These are phyloP conservation scores for Ascoidea rubescens DNA, from an alignment of 805 yeast species.

Conservation along the genomic window DNA sequence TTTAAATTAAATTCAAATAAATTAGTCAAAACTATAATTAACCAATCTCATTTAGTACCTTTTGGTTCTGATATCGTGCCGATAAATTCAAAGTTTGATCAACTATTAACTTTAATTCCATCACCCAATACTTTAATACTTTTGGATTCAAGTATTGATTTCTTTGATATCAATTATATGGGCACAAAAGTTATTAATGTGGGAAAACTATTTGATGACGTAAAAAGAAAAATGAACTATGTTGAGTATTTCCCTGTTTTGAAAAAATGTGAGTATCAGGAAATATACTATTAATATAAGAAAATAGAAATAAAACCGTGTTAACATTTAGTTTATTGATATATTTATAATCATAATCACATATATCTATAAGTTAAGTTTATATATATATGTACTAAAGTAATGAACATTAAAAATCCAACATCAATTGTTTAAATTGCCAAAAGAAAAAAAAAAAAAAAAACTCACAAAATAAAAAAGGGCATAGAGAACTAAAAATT, in stretches of 20 bases:
- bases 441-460: too few species aligned
- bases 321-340: background rate
- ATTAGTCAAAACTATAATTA: slow-evolving; percentile 65
- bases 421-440: too few species aligned
- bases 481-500: too few species aligned
- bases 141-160: slow-evolving; percentile 59
- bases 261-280: slow-evolving; percentile 35
- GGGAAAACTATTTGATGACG: slow-evolving; percentile 33
- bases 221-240: slow-evolving; percentile 41
- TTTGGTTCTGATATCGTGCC: slow-evolving; percentile 49
- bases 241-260: slow-evolving; percentile 58
- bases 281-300: slow-evolving; percentile 20
- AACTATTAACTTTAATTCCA: slow-evolving; percentile 58
- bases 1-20: slow-evolving; percentile 18
- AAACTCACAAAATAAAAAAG: too few species aligned
- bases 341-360: too few species aligned
- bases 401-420: too few species aligned
- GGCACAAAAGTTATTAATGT: slow-evolving; percentile 74
- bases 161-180: slow-evolving; percentile 63
- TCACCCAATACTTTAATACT: slow-evolving; percentile 54
- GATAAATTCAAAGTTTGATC: slow-evolving; percentile 56
- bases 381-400: too few species aligned
- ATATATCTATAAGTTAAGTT: too few species aligned
- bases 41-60: slow-evolving; percentile 84
- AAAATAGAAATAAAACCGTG: too few species aligned